Percentiles rank a stretch among this genome's conserved stretches.
phyloP scores from a whole-genome alignment of 352 stramenopile species.

The Phytophthora meadii region DNA sequence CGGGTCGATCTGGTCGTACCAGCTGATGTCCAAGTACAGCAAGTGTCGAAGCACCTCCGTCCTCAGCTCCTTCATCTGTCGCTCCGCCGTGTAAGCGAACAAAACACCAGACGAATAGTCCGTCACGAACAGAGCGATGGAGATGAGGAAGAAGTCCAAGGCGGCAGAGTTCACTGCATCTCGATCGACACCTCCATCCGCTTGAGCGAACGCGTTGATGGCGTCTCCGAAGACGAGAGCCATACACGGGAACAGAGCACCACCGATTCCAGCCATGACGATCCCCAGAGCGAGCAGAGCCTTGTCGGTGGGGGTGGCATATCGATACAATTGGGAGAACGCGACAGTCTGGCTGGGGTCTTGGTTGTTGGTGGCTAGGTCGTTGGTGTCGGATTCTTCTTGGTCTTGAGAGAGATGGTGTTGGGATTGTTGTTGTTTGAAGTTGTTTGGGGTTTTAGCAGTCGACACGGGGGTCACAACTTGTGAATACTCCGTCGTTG shows the following conservation, averaged over 20 bases:
- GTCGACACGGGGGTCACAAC: constrained; percentile 1
- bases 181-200: constrained; percentile 28
- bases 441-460: constrained; percentile 1
- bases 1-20: constrained; percentile 51
- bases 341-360: constrained; percentile 14
- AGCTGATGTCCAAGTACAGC: constrained; percentile 51
- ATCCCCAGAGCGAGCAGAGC: constrained; percentile 35
- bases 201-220: constrained; percentile 34
- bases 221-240: constrained; percentile 44
- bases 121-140: constrained; percentile 43
- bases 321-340: constrained; percentile 47
- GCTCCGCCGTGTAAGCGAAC: constrained; percentile 46
- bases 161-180: constrained; percentile 29
- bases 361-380: too few relatives aligned
- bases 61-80: constrained; percentile 49
- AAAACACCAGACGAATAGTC: constrained; percentile 38
- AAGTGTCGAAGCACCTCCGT: constrained; percentile 43
- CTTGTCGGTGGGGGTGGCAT: constrained; percentile 41
- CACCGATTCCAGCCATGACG: constrained; percentile 32
- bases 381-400: not conserved
- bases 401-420: not conserved
- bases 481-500: constrained; percentile 8
- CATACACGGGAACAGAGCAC: constrained; percentile 11
- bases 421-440: not conserved
- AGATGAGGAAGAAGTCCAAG: constrained; percentile 41